These are phyloP conservation scores for Clarkia xantiana DNA, from an alignment of 345 rosid species.

Conservation along the genomic window DNA sequence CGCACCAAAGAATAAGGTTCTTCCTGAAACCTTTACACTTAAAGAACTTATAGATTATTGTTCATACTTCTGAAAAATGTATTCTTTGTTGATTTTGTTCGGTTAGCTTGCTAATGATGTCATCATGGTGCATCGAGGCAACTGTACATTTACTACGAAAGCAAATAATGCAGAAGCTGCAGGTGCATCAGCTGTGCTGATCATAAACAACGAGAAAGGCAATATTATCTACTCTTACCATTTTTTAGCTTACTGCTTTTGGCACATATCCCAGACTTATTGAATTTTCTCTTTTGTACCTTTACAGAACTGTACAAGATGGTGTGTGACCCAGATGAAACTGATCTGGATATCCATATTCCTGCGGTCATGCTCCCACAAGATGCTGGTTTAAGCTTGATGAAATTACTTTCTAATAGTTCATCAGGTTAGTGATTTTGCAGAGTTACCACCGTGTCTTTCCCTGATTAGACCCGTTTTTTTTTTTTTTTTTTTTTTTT, in stretches of 20 bases:
- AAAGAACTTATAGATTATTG: neutral
- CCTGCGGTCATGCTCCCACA: slow-evolving; percentile 94
- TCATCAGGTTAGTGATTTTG: slow-evolving; percentile 37
- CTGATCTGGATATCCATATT: slow-evolving; percentile 71
- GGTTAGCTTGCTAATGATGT: slow-evolving; percentile 66
- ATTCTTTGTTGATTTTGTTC: slow-evolving; percentile 9
- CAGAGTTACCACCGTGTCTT: neutral
- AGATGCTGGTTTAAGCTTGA: slow-evolving; percentile 82
- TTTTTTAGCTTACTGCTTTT: neutral
- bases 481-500: no score
- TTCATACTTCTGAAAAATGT: slow-evolving; percentile 3
- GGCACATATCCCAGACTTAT: neutral
- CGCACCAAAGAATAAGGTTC: slow-evolving; percentile 56
- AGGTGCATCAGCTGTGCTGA: slow-evolving; percentile 82
- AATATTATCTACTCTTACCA: slow-evolving; percentile 2
- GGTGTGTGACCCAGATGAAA: slow-evolving; percentile 98
- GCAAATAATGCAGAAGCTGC: slow-evolving; percentile 85
- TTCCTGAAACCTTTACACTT: neutral
- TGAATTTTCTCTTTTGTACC: slow-evolving; percentile 1
- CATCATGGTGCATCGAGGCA: slow-evolving; percentile 82
- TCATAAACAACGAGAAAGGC: slow-evolving; percentile 90
- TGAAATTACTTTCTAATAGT: slow-evolving; percentile 42
- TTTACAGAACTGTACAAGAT: slow-evolving; percentile 86
- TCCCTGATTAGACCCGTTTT: no score
- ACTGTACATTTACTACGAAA: slow-evolving; percentile 78